A percentile compares a stretch with the other conserved stretches of the same genome.
Evolutionary conservation across 306 rosid species (phyloP).

Genomic region (Arachis stenosperma): DNA sequence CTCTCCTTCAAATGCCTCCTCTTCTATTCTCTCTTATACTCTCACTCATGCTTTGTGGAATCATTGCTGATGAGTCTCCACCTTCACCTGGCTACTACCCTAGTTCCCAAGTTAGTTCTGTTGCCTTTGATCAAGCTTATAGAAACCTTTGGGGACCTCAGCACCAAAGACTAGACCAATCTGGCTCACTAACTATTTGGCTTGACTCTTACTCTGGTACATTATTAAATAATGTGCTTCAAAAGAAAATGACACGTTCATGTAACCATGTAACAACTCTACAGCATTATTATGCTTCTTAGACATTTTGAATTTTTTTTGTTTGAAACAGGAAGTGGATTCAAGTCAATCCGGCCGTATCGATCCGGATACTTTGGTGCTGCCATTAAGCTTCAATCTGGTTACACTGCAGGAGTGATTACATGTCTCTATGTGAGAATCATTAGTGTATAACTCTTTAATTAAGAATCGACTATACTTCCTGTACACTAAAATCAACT

Average conservation of each 20-base stretch:
- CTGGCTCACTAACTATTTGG: constrained; percentile 62
- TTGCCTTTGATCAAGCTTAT: constrained; percentile 62
- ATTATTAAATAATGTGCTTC: neutral
- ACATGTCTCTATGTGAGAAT: constrained; percentile 78
- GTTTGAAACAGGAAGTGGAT: constrained; percentile 73
- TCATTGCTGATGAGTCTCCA: constrained; percentile 52
- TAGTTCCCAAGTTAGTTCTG: constrained; percentile 57
- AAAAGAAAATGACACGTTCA: too few relatives aligned
- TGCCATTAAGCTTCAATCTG: constrained; percentile 77
- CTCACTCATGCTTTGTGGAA: constrained; percentile 40
- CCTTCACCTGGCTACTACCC: constrained; percentile 88
- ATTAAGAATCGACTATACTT: too few relatives aligned
- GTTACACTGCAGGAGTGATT: constrained; percentile 89
- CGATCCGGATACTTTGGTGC: constrained; percentile 81
- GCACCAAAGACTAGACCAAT: constrained; percentile 71
- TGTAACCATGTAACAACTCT: too few relatives aligned
- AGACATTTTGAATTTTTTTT: too few relatives aligned
- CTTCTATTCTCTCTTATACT: constrained; percentile 49
- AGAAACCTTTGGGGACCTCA: constrained; percentile 82
- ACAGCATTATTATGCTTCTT: too few relatives aligned
- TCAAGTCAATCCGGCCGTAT: constrained; percentile 69
- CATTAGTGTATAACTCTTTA: neutral
- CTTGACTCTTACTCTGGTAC: constrained; percentile 75
- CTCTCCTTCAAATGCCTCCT: constrained; percentile 38
- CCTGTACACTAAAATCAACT: too few relatives aligned